Conservation (phyloP, 768 basidiomycete genomes). For the Collybiopsis confluens region DNA sequence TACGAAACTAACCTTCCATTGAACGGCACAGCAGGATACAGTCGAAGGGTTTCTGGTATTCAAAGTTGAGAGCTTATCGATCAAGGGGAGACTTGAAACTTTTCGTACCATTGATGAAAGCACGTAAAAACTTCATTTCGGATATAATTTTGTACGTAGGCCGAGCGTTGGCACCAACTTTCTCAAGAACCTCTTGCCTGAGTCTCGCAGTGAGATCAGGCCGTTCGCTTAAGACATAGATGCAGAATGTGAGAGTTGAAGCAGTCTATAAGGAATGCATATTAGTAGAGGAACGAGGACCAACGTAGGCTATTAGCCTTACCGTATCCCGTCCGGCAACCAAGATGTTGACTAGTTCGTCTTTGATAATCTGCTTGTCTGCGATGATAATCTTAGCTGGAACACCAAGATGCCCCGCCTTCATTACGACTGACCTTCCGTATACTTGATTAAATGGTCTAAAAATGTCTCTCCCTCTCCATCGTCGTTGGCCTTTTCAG, state of each 20-base stretch:
- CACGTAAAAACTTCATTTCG: conserved; percentile 55
- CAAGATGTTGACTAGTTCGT: conserved; percentile 41
- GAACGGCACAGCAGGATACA: conserved; percentile 47
- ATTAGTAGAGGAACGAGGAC: too few species aligned
- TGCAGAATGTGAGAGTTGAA: conserved; percentile 45
- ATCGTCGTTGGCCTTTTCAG: conserved; percentile 14
- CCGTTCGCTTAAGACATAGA: conserved; percentile 52
- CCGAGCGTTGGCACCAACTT: conserved; percentile 36
- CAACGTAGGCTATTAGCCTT: not conserved
- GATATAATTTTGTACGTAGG: conserved; percentile 55
- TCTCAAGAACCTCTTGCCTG: conserved; percentile 43
- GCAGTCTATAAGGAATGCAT: conserved; percentile 32
- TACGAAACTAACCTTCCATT: not conserved
- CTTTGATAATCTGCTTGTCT: conserved; percentile 39
- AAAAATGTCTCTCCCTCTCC: conserved; percentile 42
- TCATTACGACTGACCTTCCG: conserved; percentile 35
- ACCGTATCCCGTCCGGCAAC: conserved; percentile 44
- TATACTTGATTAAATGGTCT: conserved; percentile 49
- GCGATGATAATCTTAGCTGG: conserved; percentile 2
- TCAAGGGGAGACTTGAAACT: not conserved
- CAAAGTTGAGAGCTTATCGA: not conserved
- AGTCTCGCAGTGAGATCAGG: conserved; percentile 42
- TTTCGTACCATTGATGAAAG: conserved; percentile 47
- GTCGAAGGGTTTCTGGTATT: conserved; percentile 42
- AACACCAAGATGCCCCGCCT: conserved; percentile 1